Conservation (phyloP, 495 filamentous ascomycete genomes). For the Penicillium turbatum region DNA sequence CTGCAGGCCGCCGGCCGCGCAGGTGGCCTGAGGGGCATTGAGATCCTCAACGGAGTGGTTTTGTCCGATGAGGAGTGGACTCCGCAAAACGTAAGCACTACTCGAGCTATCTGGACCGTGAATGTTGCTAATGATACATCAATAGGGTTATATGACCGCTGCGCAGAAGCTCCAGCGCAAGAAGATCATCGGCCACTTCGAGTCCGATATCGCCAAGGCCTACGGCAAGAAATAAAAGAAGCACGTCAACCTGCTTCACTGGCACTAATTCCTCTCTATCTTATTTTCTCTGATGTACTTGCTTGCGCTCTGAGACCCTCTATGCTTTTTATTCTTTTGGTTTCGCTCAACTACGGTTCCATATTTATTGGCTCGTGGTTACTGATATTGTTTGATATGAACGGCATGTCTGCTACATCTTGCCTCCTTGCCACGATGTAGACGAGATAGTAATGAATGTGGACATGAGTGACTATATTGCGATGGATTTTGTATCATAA, state of each 20-base stretch:
- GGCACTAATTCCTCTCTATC: conserved; percentile 7
- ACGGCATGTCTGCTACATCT: conserved; percentile 6
- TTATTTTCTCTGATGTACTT: conserved; percentile 8
- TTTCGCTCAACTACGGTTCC: conserved; percentile 12
- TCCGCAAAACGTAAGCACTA: conserved; percentile 78
- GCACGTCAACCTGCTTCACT: background rate
- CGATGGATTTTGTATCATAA: background rate
- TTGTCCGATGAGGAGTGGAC: conserved; percentile 97
- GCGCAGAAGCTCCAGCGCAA: conserved; percentile 55
- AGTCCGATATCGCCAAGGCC: conserved; percentile 44
- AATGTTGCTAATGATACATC: conserved; percentile 15
- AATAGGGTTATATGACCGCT: conserved; percentile 50
- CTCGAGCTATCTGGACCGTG: background rate
- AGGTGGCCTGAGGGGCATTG: conserved; percentile 76
- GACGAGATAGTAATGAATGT: conserved; percentile 23
- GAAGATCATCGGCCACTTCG: conserved; percentile 46
- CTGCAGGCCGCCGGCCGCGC: conserved; percentile 70
- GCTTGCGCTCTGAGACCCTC: conserved; percentile 18
- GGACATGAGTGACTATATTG: conserved; percentile 12
- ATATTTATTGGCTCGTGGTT: conserved; percentile 8
- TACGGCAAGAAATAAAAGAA: conserved; percentile 44
- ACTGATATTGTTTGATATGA: conserved; percentile 13
- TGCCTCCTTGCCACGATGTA: conserved; percentile 15
- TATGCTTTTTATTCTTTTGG: conserved; percentile 1
- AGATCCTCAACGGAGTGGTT: conserved; percentile 90